Base-by-base conservation (phyloP, 352 stramenopile genomes). In the Pythium guiyangense region DNA sequence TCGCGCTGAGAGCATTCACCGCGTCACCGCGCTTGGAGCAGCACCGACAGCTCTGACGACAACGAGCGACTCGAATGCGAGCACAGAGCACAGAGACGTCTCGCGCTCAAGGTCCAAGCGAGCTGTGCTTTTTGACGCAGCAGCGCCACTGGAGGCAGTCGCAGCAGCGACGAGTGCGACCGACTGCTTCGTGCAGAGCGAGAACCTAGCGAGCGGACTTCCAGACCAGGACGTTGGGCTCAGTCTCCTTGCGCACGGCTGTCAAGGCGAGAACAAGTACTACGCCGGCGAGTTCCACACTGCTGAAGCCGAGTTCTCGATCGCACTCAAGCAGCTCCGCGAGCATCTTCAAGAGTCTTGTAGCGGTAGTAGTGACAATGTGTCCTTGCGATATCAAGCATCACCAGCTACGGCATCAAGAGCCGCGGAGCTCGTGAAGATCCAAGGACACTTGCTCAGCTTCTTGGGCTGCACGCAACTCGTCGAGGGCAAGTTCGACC, bases 401-500 rank as follows among this genome's bases (percentile, higher is more conserved):
- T 39, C 34, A 6, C 34, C 8, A 39, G 6, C 34, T 6, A 39
- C 34, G 34, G 6, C 6, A 39, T 39, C 34, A 39, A 27, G 73
- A 37, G 37, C 40, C 9, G 37, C 62, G 0, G 73, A 80, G 12
- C 20, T 77, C n/a, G 55, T 66, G 51, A 77, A 75, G 52, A 59
- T 85, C 5, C 64, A 88, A 22, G 70, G 72, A 29, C 54, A 66
- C 26, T 54, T 85, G 27, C 56, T 84, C 34, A 82, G 77, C 45
- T 73, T 68, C 15, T 62, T 76, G 3, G 77, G 77, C 3, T 73
- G 60, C 37, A 70, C 69, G n/a, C 67, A 79, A n/a, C 60, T 88
- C 2, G 65, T 79, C 1, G 52, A 77, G 5, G 77, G 77, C 35
- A 71, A 77, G 29, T 67, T 79, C 10, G 39, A 63, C 0, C 51